Percentiles rank a stretch among this genome's conserved stretches.
Conservation (phyloP, 306 rosid species). For the Gillenia trifoliata region DNA sequence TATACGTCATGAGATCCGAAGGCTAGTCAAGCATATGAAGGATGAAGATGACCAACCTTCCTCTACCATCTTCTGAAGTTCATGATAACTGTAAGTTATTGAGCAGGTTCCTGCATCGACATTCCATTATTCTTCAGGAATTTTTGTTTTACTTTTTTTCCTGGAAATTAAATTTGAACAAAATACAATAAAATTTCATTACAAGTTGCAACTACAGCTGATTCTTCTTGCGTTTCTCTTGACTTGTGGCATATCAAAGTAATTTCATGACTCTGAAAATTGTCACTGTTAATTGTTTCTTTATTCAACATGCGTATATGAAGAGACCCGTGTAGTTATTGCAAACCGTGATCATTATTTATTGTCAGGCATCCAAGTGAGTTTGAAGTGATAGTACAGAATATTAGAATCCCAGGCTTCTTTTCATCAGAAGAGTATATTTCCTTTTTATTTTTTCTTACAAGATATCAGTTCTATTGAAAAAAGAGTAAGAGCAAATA, state of each 20-base stretch:
- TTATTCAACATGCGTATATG: background rate
- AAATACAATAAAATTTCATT: background rate
- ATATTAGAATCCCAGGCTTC: background rate
- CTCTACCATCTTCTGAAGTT: background rate
- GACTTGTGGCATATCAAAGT: background rate
- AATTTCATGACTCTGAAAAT: background rate
- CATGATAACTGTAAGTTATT: background rate
- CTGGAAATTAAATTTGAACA: background rate
- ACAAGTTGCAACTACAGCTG: background rate
- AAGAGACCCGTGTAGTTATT: background rate
- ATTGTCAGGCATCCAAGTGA: background rate
- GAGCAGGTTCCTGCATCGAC: background rate
- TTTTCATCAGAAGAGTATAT: too few species aligned
- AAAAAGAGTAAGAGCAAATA: too few species aligned
- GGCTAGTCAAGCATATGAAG: slow-evolving; percentile 55
- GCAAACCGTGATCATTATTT: background rate
- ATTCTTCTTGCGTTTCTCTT: background rate
- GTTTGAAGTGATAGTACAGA: background rate
- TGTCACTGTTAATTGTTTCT: background rate
- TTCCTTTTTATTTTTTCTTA: too few species aligned
- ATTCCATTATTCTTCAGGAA: background rate
- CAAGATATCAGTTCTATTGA: too few species aligned
- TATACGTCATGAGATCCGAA: slow-evolving; percentile 38
- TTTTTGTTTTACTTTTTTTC: background rate
- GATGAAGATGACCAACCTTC: slow-evolving; percentile 60